Evolutionary conservation across 148 eudicot species (phyloP), one percentile per base, ranked within the genome.

Genomic region (Chenopodium album): DNA sequence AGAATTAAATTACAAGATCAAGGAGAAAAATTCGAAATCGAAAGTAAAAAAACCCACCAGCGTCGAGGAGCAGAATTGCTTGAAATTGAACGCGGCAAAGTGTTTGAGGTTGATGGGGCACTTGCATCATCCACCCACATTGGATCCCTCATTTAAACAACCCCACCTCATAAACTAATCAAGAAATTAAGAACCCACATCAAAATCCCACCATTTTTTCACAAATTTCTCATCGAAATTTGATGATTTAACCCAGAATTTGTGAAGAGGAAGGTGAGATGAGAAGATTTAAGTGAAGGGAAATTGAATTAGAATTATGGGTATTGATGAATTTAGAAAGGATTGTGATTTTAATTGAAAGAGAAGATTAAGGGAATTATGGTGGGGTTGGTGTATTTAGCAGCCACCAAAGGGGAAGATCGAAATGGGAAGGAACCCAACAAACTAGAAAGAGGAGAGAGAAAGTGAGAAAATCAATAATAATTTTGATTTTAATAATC

Each of bases 101-200:
- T 83, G 64, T 72, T 89, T 2, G 89, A 76, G 9, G 86, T 84
- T 31, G 89, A 87, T n/a, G 88, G 89, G 37, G 83, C 68, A 67
- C 66, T 87, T 13, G 89, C 84, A 70, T 88, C 89, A 71, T 88
- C 91, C 75, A 85, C 77, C 88, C 88, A 84, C 90, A 87, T 86
- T 77, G 90, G 85, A 86, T 86, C 87, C 87, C 86, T 88, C 90
- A 91, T 89, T 79, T 80, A 78, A 16, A 44, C 22, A 62, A 56
- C 19, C 16, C 14, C n/a, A 75, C 56, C n/a, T 84, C 32, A 73
- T 41, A 41, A 41, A 41, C 44, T 41, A 41, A 41, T 41, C 44
- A 9, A 29, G 5, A 71, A 23, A 60, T 48, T 1, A 47, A 32
- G 67, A 48, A 28, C 74, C 79, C 79, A 74, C 32, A 54, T 44